phyloP scores from a whole-genome alignment of 768 basidiomycete genomes.

The Boletus edulis region DNA sequence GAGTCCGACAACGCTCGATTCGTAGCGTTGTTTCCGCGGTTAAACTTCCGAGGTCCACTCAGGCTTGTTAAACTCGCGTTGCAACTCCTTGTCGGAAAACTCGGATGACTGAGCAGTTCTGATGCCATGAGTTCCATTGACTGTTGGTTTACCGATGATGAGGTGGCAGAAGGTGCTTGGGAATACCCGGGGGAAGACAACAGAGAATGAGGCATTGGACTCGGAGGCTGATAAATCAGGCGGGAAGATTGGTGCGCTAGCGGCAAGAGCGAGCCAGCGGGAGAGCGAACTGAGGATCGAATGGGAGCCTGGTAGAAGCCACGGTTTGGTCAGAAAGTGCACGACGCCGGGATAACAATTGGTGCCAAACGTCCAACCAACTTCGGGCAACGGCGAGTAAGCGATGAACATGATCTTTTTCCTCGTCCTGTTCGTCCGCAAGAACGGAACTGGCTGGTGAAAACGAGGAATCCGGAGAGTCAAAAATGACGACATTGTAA shows the following conservation, averaged over 20 bases:
- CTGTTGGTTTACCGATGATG: background rate
- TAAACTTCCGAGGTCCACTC: slow-evolving; percentile 17
- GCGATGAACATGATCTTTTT: no score
- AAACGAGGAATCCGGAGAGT: no score
- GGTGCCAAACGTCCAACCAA: slow-evolving; percentile 1
- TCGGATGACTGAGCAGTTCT: background rate
- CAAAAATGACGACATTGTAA: background rate
- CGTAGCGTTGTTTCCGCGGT: background rate
- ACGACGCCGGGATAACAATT: background rate
- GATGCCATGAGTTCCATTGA: background rate
- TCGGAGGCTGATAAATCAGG: background rate
- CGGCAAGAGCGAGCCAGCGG: background rate
- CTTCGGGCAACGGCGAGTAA: background rate
- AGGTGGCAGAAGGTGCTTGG: background rate
- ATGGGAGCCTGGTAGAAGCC: slow-evolving; percentile 7
- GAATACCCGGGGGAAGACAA: background rate
- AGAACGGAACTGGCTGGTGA: background rate
- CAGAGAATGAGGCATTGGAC: background rate
- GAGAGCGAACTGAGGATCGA: background rate
- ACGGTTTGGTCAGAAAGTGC: background rate
- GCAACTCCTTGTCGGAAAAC: background rate
- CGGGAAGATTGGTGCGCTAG: no score
- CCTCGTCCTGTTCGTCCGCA: background rate
- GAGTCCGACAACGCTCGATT: slow-evolving; percentile 3
- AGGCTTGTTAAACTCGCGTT: background rate